phyloP scores from a whole-genome alignment of 768 basidiomycete genomes.

The Boletus coccyginus region DNA sequence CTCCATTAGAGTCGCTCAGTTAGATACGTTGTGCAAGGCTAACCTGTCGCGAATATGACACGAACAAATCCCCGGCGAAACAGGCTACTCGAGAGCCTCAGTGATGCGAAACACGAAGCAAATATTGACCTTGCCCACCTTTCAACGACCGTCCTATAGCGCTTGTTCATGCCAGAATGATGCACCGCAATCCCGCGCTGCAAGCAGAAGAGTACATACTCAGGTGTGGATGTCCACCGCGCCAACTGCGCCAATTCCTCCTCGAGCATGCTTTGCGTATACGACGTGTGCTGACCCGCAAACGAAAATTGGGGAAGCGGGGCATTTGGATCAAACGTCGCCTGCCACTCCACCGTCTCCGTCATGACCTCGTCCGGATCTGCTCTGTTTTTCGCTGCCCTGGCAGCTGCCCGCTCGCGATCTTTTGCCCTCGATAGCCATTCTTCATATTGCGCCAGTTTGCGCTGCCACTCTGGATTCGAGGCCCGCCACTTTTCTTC shows the following conservation, averaged over 20 bases:
- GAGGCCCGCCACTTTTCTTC: conserved; percentile 50
- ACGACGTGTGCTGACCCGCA: conserved; percentile 41
- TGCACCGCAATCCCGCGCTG: conserved; percentile 65
- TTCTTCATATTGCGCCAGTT: conserved; percentile 47
- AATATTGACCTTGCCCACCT: conserved; percentile 35
- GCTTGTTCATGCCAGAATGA: conserved; percentile 66
- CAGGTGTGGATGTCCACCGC: conserved; percentile 31
- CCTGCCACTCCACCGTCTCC: conserved; percentile 44
- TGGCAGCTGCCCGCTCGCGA: conserved; percentile 44
- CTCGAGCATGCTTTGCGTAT: conserved; percentile 46
- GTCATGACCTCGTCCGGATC: conserved; percentile 25
- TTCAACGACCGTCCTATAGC: conserved; percentile 57
- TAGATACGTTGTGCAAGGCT: neutral
- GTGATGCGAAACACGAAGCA: neutral
- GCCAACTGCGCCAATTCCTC: conserved; percentile 43
- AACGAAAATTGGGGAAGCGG: conserved; percentile 63
- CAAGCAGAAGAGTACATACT: conserved; percentile 49
- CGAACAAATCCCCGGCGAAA: conserved; percentile 63
- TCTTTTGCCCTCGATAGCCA: conserved; percentile 49
- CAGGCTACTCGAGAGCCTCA: conserved; percentile 21
- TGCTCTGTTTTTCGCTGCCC: conserved; percentile 38
- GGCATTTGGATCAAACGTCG: conserved; percentile 54
- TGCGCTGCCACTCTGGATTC: conserved; percentile 48
- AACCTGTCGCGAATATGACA: conserved; percentile 66
- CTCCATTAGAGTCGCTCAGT: neutral